Evolutionary conservation across 2,329 filamentous ascomycete genomes (phyloP).

Genomic region (Dothiorella sarmentorum): DNA sequence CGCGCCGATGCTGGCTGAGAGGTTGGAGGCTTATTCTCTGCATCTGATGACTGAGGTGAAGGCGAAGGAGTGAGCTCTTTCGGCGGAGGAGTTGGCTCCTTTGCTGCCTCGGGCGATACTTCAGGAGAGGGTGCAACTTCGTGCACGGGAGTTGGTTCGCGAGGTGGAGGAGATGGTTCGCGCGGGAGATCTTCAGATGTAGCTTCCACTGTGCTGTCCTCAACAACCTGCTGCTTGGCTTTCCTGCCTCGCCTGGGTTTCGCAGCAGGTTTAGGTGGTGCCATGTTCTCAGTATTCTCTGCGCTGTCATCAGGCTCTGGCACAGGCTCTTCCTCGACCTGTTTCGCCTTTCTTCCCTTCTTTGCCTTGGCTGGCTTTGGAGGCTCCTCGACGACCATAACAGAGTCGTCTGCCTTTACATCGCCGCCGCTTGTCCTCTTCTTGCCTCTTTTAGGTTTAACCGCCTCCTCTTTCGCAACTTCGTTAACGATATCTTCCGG

Average conservation of each 20-base stretch:
- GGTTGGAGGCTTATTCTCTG: conserved; percentile 74
- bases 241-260: conserved; percentile 23
- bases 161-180: background rate
- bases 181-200: background rate
- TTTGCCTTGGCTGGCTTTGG: conserved; percentile 18
- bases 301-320: background rate
- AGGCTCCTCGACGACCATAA: conserved; percentile 21
- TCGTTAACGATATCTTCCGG: conserved; percentile 21
- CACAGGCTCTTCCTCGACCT: conserved; percentile 17
- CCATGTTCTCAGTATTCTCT: background rate
- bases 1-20: conserved; percentile 51
- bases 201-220: conserved; percentile 18
- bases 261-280: conserved; percentile 20
- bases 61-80: conserved; percentile 53
- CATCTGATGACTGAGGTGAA: conserved; percentile 73
- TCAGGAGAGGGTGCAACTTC: background rate
- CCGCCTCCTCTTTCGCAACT: conserved; percentile 17
- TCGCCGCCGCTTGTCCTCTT: conserved; percentile 40
- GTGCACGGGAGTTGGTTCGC: background rate
- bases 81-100: background rate
- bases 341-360: conserved; percentile 20
- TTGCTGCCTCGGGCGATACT: background rate
- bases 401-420: conserved; percentile 25
- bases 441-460: conserved; percentile 26
- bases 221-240: conserved; percentile 19